Base-by-base conservation (phyloP, 1,139 yeast species). In the Pichia sp. region DNA sequence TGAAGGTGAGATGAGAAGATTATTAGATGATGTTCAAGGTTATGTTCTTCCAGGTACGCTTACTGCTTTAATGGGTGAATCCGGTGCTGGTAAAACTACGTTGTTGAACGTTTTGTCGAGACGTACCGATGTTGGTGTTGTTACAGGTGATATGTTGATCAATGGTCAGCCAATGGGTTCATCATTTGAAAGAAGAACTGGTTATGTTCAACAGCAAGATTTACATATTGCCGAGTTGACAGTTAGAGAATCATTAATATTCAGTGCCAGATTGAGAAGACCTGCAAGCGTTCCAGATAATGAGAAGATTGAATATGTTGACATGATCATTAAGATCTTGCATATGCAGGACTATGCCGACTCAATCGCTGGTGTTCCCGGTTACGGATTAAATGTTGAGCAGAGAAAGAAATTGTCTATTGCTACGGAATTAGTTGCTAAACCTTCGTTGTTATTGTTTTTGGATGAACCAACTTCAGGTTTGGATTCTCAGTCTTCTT, bases 31-130 rank as follows among this genome's bases (percentile, higher is more conserved):
- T 52, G 68, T 78, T 40, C 74, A 75, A 54, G 84, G 83, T 26
- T 77, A 64, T 53, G 75, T 76, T 56, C 64, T 66, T 40, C 81
- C 82, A 2, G 82, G 82, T 39, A 71, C 73, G 1, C 59, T 75
- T 52, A 75, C 79, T 40, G 80, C 80, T 4, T 59, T 79, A 41
- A 78, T 79, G 83, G 85, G 85, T 46, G 83, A 77, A 55, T 78
- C 84, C 7, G 85, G 85, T 54, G 83, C 85, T 37, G 85, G 85
- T 59, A 79, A 79, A 57, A 78, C 85, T 0, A 79, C 85, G 1
- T 59, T 79, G 45, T 67, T 79, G 53, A 77, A 78, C 53, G 71
- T 73, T 40, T 63, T 79, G 49, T 76, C 85, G 31, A 75, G 71
- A 50, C 65, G 81, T 58, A 60, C 71, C 41, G 72, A 70, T 46